Evolutionary conservation across 176 grass and related monocot species (phyloP), one percentile per base, ranked within the genome.

Genomic region (Melocanna baccifera): DNA sequence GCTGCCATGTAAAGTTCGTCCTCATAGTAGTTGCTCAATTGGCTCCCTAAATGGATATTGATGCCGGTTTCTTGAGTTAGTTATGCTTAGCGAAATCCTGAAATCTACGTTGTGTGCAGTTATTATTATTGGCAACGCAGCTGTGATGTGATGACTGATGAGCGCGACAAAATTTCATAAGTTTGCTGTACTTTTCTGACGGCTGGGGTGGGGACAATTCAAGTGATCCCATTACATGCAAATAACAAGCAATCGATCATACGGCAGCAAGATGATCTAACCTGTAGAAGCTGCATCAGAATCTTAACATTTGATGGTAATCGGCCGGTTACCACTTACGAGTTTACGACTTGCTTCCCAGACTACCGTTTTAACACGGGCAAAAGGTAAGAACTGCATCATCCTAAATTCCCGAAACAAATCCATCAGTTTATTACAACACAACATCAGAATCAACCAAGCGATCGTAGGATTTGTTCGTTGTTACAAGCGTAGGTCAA

Each of bases 1-100:
- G 37, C 72, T 78, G 59, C 20, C 70, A 19, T 86, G 84, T 90
- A 86, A 90, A 83, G 84, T 15, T 83, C 0, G 3, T 15, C 36
- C 13, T 56, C 40, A 39, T 66, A 64, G 11, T 32, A 59, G 74
- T 30, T 50, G 47, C 59, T 82, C 28, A 23, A n/a, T 72, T 48
- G 13, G 58, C 29, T 86, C 0, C 4, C 28, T 8, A 82, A 81
- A 43, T 56, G 64, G 78, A 29, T 81, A 71, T 50, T 37, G 19
- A 57, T 86, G 47, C 56, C 32, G 65, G 12, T 47, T 63, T 86
- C n/a, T 6, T 13, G n/a, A 63, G 10, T 67, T 14, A 6, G 41
- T 51, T 62, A 48, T 2, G 82, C 41, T 34, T 15, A 61, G 11
- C 40, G 62, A 76, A 69, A 59, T 62, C 52, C 64, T 74, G 12